phyloP scores from a whole-genome alignment of 2,329 filamentous ascomycete genomes.

The Xylaria digitata region DNA sequence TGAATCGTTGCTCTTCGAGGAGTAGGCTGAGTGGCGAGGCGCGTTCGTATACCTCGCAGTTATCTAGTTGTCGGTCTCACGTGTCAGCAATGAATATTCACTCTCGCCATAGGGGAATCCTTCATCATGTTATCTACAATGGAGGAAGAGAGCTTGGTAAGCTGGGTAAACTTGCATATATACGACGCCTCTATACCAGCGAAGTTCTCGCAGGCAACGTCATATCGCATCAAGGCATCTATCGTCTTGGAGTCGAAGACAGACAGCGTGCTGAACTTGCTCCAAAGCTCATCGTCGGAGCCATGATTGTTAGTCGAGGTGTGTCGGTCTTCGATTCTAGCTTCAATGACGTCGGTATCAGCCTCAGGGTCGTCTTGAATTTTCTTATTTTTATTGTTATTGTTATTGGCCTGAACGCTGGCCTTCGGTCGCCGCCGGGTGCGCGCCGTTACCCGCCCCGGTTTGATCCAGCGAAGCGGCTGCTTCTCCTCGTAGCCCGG shows the following conservation, averaged over 20 bases:
- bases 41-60: conserved; percentile 48
- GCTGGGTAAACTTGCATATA: conserved; percentile 47
- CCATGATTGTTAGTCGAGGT: neutral
- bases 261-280: neutral
- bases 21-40: conserved; percentile 33
- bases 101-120: neutral
- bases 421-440: conserved; percentile 28
- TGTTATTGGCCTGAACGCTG: neutral
- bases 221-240: conserved; percentile 36
- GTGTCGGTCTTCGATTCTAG: neutral
- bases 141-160: neutral
- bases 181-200: conserved; percentile 45
- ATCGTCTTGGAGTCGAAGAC: conserved; percentile 18
- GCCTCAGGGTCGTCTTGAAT: neutral
- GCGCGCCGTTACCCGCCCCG: conserved; percentile 52
- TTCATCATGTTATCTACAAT: neutral
- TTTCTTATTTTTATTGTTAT: neutral
- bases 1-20: conserved; percentile 29
- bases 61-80: conserved; percentile 42
- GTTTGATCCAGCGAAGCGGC: conserved; percentile 55
- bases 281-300: conserved; percentile 7
- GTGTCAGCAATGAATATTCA: conserved; percentile 1
- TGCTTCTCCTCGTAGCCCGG: conserved; percentile 55
- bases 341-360: neutral
- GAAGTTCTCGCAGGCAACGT: conserved; percentile 40